Percentiles rank a stretch among this genome's conserved stretches.
Evolutionary conservation across 2,329 filamentous ascomycete species (phyloP).

Genomic region (Ascochyta rabiei): DNA sequence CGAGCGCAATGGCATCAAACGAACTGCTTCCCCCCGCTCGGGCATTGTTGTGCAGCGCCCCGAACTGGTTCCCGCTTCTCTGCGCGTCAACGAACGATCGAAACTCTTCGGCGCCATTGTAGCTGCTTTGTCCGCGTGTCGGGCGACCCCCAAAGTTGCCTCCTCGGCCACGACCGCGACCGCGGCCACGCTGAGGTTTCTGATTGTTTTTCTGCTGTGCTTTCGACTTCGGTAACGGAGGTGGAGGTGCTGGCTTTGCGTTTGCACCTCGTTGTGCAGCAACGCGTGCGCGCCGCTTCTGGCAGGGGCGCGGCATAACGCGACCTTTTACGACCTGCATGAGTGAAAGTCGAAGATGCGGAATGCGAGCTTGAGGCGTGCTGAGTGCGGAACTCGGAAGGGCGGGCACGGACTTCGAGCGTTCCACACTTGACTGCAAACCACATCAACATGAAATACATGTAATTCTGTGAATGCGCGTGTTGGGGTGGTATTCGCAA

Average conservation of each 20-base stretch:
- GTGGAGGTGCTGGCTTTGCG: slow-evolving; percentile 6
- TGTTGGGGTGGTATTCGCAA: no score
- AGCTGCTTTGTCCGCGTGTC: slow-evolving; percentile 3
- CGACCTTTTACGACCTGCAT: slow-evolving; percentile 21
- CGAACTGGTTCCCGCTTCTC: slow-evolving; percentile 19
- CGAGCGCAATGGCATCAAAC: slow-evolving; percentile 17
- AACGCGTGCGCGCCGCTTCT: slow-evolving; percentile 32
- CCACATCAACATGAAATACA: no score
- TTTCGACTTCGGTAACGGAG: slow-evolving; percentile 7
- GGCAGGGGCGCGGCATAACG: slow-evolving; percentile 35
- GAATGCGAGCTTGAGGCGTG: not conserved
- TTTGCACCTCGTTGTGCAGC: slow-evolving; percentile 21
- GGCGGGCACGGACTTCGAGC: not conserved
- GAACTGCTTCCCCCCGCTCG: slow-evolving; percentile 15
- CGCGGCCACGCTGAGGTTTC: slow-evolving; percentile 18
- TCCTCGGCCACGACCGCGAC: slow-evolving; percentile 14
- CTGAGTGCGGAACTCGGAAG: slow-evolving; percentile 5
- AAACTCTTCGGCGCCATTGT: slow-evolving; percentile 12
- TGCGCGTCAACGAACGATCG: slow-evolving; percentile 12
- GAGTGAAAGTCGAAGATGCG: slow-evolving; percentile 7
- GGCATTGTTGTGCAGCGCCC: slow-evolving; percentile 18
- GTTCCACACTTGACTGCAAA: not conserved
- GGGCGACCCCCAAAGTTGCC: slow-evolving; percentile 22
- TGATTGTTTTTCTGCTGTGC: slow-evolving; percentile 20
- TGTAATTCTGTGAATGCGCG: no score